Conservation (phyloP, 345 rosid species). For the Eucalyptus sp. region DNA sequence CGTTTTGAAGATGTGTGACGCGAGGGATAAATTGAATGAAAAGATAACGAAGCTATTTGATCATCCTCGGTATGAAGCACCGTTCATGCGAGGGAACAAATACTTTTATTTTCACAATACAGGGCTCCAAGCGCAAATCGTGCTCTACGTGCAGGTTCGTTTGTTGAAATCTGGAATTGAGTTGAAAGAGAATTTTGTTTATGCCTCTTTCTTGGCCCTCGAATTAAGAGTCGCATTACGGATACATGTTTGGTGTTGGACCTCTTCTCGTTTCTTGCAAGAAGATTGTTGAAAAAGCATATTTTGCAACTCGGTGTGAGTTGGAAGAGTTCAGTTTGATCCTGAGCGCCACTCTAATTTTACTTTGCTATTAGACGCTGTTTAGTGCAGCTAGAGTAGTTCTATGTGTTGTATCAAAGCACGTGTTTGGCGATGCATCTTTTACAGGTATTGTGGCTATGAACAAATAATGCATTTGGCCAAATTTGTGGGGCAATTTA, state of each 20-base stretch:
- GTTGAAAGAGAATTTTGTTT: background rate
- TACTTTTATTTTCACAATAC: conserved; percentile 78
- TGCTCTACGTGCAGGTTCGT: conserved; percentile 49
- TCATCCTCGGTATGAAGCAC: conserved; percentile 70
- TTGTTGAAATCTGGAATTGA: background rate
- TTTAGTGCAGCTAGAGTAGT: background rate
- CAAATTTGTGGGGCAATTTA: background rate
- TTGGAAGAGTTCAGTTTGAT: background rate
- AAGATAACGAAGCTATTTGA: conserved; percentile 53
- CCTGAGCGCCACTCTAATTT: background rate
- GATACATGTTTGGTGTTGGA: background rate
- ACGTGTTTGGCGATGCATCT: no score
- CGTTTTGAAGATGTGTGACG: conserved; percentile 45
- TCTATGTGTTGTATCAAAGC: no score
- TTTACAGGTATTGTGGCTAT: no score
- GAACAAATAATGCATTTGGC: background rate
- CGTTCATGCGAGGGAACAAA: conserved; percentile 49
- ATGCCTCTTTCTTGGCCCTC: background rate
- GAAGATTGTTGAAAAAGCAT: background rate
- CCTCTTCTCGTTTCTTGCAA: background rate
- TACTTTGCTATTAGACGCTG: background rate
- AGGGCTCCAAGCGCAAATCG: conserved; percentile 79
- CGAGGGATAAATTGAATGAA: conserved; percentile 46
- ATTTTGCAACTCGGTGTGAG: background rate
- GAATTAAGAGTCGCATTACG: background rate